phyloP scores from a whole-genome alignment of 768 basidiomycete genomes.

The Nevesoporus exiguus region DNA sequence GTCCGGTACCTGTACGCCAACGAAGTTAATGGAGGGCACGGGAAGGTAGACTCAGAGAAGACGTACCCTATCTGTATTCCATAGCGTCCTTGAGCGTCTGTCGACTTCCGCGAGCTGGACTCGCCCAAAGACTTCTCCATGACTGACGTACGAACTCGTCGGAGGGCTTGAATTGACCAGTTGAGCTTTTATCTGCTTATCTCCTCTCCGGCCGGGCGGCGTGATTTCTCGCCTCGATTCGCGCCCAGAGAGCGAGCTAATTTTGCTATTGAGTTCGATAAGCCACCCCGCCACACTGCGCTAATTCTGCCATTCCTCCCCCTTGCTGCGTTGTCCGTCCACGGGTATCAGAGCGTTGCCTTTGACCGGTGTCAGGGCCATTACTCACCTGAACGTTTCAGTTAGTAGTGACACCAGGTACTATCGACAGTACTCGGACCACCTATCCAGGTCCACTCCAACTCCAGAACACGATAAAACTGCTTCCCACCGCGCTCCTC shows the following conservation, averaged over 20 bases:
- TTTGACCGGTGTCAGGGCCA: neutral
- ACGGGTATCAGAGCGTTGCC: neutral
- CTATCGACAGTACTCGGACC: neutral
- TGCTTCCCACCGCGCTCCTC: too few species aligned
- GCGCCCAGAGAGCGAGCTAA: slow-evolving; percentile 10
- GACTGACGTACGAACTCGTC: neutral
- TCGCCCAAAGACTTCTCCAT: slow-evolving; percentile 21
- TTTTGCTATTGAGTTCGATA: slow-evolving; percentile 24
- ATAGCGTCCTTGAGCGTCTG: slow-evolving; percentile 20
- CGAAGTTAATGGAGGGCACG: neutral
- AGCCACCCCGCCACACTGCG: slow-evolving; percentile 10
- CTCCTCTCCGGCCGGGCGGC: neutral
- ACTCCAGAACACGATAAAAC: too few species aligned
- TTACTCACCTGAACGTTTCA: neutral
- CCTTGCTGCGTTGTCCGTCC: neutral
- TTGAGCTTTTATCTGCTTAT: slow-evolving; percentile 17
- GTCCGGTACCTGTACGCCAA: slow-evolving; percentile 37
- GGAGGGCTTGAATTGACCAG: neutral
- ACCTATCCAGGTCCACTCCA: neutral
- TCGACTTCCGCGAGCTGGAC: slow-evolving; percentile 12
- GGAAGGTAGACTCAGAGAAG: too few species aligned
- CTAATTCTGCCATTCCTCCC: slow-evolving; percentile 28
- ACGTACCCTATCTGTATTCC: slow-evolving; percentile 34
- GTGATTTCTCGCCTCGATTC: too few species aligned
- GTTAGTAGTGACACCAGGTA: neutral